Evolutionary conservation across 2,329 filamentous ascomycete species (phyloP), one percentile per base, ranked within the genome.

Genomic region (Nigrospora oryzae): DNA sequence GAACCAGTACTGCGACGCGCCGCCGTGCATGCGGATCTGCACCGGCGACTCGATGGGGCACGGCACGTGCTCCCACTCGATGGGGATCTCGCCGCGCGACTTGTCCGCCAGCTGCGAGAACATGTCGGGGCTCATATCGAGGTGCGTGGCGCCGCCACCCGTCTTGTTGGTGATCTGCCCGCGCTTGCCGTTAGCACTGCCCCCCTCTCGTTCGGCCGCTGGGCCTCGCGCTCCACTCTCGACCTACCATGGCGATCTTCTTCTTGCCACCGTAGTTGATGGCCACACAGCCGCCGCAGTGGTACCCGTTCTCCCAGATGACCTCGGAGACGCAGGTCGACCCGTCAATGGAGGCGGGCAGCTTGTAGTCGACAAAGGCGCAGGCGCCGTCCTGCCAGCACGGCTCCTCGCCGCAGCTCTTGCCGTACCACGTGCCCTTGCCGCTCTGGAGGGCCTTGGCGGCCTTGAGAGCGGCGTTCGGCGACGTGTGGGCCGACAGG

Each of bases 1-100:
- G 23, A 52, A 52, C 50, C 50, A 51, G 38, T 45, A 51, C 43
- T 49, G 42, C 31, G 45, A 51, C 12, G 50, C 40, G 36, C 49
- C 50, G 34, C 38, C 36, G 42, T 52, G 50, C 36, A 52, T 48
- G 36, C 49, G 50, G 14, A 52, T 45, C 41, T 46, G 48, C 6
- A 52, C 38, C 0, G 50, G 50, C 2, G 14, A 28, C 14, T 32
- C 19, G 40, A 42, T 42, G 17, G 40, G 40, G 19, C 40, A 42
- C 15, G 40, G 32, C 14, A 42, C 40, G 40, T 36, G 19, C 33
- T 42, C 40, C 40, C 40, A 42, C 19, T 42, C 8, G 32, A 42
- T 42, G n/a, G 19, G 32, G 19, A 42, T 42, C 40, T 42, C 40
- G 33, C 40, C 40, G 11, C 35, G 17, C 3, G 40, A 42, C 40